These are phyloP conservation scores for Tetracentron sinense DNA, from an alignment of 164 flowering plant species.

Conservation along the genomic window DNA sequence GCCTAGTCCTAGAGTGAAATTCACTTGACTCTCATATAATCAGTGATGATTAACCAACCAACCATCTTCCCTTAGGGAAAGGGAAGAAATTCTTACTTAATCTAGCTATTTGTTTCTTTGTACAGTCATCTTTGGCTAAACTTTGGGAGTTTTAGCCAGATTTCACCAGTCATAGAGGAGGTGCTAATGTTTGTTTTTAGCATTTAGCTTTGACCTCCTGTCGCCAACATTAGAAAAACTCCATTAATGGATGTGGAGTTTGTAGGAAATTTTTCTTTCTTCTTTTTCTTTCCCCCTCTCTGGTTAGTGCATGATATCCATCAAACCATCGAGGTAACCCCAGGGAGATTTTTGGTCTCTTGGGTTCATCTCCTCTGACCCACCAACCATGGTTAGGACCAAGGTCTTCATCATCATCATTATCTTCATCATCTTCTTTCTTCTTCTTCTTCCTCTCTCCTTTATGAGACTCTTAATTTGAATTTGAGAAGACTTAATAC, in stretches of 20 bases:
- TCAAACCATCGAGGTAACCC: constrained; percentile 33
- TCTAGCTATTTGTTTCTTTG: constrained; percentile 19
- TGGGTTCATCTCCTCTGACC: constrained; percentile 44
- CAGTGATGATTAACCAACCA: constrained; percentile 14
- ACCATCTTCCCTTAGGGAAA: constrained; percentile 38
- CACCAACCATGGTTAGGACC: constrained; percentile 80
- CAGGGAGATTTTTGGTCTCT: constrained; percentile 59
- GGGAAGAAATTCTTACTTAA: constrained; percentile 22
- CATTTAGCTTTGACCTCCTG: constrained; percentile 26
- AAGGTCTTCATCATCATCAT: constrained; percentile 32
- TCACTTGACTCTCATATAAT: constrained; percentile 13
- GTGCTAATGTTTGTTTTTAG: constrained; percentile 29
- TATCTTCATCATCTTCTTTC: not conserved
- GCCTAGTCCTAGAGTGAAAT: constrained; percentile 10
- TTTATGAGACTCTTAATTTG: too few relatives aligned
- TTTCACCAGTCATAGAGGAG: constrained; percentile 17
- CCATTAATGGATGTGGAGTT: constrained; percentile 37
- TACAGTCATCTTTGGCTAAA: constrained; percentile 38
- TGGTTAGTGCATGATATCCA: constrained; percentile 3
- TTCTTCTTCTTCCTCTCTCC: constrained; percentile 16
- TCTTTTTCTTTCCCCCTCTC: not conserved
- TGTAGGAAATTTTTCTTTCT: constrained; percentile 8
- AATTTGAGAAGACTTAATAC: too few relatives aligned
- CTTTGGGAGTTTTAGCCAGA: constrained; percentile 48
- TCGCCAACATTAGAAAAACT: constrained; percentile 27